Conservation (phyloP, 768 basidiomycete species). For the Pisolithus microcarpus region DNA sequence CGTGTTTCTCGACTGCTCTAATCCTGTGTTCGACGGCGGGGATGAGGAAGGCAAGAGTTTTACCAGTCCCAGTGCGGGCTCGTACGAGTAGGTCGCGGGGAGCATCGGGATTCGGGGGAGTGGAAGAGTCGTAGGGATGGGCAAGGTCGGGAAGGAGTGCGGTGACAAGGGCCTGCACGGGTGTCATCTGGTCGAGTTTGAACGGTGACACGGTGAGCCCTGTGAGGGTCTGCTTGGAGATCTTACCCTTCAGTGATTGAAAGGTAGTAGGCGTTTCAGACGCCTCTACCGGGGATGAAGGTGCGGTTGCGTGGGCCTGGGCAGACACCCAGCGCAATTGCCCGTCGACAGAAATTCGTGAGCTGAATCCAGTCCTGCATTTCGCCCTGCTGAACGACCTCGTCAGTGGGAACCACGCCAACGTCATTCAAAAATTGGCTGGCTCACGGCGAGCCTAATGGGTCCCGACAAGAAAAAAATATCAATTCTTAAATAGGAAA, state of each 20-base stretch:
- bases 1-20: constrained; percentile 43
- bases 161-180: constrained; percentile 77
- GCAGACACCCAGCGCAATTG: not conserved
- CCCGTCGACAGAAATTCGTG: no score
- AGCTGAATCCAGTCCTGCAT: not conserved
- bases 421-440: not conserved
- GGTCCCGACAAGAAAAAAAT: not conserved
- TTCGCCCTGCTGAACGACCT: not conserved
- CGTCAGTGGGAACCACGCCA: not conserved
- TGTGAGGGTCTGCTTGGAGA: constrained; percentile 40
- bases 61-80: constrained; percentile 85
- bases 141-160: constrained; percentile 66
- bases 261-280: constrained; percentile 19
- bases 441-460: not conserved
- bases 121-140: constrained; percentile 38
- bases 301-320: not conserved
- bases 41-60: constrained; percentile 82
- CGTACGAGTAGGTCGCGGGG: constrained; percentile 74
- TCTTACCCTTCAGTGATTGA: constrained; percentile 28
- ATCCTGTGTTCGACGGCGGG: constrained; percentile 78
- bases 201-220: constrained; percentile 63
- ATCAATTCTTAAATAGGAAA: not conserved
- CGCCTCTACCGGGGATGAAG: not conserved
- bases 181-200: constrained; percentile 62
- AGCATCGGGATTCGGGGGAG: constrained; percentile 3